Conservation (phyloP, 1,284 basidiomycete genomes). For the Fomitiporia mediterranea region DNA sequence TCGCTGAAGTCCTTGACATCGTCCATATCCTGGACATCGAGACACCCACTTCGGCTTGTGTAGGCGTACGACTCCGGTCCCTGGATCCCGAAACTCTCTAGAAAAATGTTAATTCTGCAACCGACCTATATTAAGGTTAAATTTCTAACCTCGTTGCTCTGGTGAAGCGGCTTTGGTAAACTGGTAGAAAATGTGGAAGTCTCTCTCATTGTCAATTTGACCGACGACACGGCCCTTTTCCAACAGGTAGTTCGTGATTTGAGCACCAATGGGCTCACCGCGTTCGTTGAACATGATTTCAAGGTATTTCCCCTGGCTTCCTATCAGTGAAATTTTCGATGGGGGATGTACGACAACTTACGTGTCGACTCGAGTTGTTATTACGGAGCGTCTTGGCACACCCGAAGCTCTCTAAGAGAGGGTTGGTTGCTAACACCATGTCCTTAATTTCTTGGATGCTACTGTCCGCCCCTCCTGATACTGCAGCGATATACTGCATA, state of each 20-base stretch:
- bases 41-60: conserved; percentile 87
- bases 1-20: conserved; percentile 86
- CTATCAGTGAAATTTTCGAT: neutral
- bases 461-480: conserved; percentile 80
- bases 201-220: conserved; percentile 94
- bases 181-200: conserved; percentile 99
- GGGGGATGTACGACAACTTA: conserved; percentile 45
- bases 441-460: conserved; percentile 98
- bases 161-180: conserved; percentile 94
- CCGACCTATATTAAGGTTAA: neutral
- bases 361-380: conserved; percentile 98
- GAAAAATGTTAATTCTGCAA: conserved; percentile 18
- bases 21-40: conserved; percentile 89
- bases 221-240: conserved; percentile 98
- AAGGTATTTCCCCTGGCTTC: conserved; percentile 87
- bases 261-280: conserved; percentile 94
- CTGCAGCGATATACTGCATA: conserved; percentile 99
- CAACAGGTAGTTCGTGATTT: conserved; percentile 97
- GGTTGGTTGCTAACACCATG: conserved; percentile 99
- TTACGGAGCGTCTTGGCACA: conserved; percentile 99
- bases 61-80: conserved; percentile 96
- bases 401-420: conserved; percentile 95
- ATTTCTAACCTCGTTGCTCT: conserved; percentile 72
- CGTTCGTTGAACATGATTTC: conserved; percentile 98
- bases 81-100: conserved; percentile 95